Evolutionary conservation across 2,329 filamentous ascomycete genomes (phyloP).

Genomic region (Fonsecaea pedrosoi): DNA sequence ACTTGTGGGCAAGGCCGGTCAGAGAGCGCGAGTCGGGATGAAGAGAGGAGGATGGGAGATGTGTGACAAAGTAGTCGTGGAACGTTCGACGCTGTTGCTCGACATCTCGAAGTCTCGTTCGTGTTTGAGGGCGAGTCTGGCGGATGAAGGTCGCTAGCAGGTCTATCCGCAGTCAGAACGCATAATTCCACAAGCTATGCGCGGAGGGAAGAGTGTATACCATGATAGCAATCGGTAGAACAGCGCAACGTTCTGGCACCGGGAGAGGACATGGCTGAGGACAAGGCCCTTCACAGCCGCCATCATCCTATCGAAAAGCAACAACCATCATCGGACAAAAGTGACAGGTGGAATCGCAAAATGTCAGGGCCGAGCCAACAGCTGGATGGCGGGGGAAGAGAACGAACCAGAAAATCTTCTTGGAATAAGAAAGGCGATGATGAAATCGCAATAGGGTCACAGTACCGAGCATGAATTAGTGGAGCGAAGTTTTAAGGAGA

Average conservation of each 20-base stretch:
- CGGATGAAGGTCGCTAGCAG: conserved; percentile 46
- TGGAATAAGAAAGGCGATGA: background rate
- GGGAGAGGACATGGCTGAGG: conserved; percentile 34
- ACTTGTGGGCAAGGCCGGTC: conserved; percentile 76
- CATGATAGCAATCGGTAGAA: conserved; percentile 35
- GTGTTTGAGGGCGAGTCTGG: conserved; percentile 32
- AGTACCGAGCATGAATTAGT: background rate
- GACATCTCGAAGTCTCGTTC: conserved; percentile 24
- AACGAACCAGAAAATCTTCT: background rate
- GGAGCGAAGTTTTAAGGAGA: conserved; percentile 1
- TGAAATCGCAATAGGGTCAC: background rate
- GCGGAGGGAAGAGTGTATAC: conserved; percentile 31
- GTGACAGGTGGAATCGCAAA: background rate
- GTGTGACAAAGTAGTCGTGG: conserved; percentile 97
- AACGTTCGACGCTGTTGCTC: conserved; percentile 62
- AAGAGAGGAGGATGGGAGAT: conserved; percentile 89
- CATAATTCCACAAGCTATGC: background rate
- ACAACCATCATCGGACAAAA: conserved; percentile 15
- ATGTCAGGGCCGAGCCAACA: background rate
- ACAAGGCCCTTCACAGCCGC: conserved; percentile 33
- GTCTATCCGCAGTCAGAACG: conserved; percentile 41
- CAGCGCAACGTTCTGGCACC: conserved; percentile 32
- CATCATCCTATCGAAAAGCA: conserved; percentile 30
- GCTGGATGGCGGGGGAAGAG: background rate
- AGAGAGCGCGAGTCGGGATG: conserved; percentile 79